Evolutionary conservation across 352 stramenopile species (phyloP).

Genomic region (Globisporangium carolinianum): DNA sequence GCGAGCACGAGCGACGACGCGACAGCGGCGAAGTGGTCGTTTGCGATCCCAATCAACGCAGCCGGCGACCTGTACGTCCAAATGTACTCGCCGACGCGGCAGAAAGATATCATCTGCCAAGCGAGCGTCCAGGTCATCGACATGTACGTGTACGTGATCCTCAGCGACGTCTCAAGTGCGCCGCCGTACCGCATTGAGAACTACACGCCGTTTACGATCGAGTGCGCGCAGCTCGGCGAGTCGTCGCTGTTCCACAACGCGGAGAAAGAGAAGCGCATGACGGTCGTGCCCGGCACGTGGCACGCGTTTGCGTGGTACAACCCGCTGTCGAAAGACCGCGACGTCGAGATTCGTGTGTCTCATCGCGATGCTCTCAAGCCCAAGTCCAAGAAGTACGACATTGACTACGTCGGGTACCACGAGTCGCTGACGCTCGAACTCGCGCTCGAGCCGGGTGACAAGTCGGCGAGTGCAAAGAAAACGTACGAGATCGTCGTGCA

Average conservation of each 20-base stretch:
- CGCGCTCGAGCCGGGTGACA: slow-evolving; percentile 28
- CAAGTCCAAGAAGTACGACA: slow-evolving; percentile 75
- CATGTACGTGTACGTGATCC: slow-evolving; percentile 84
- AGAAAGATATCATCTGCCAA: slow-evolving; percentile 76
- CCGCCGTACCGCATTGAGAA: slow-evolving; percentile 86
- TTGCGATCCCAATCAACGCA: slow-evolving; percentile 69
- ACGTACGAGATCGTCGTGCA: slow-evolving; percentile 61
- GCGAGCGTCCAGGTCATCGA: slow-evolving; percentile 84
- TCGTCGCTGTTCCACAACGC: slow-evolving; percentile 60
- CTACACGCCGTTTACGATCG: slow-evolving; percentile 78
- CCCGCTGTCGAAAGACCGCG: slow-evolving; percentile 75
- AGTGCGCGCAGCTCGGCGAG: slow-evolving; percentile 61
- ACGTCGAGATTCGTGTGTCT: slow-evolving; percentile 56
- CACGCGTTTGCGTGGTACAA: slow-evolving; percentile 83
- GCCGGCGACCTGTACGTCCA: slow-evolving; percentile 77
- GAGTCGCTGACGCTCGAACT: slow-evolving; percentile 57
- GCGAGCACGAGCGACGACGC: slow-evolving; percentile 23
- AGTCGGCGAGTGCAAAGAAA: slow-evolving; percentile 8
- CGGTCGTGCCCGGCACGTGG: slow-evolving; percentile 63
- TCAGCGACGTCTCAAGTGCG: slow-evolving; percentile 73
- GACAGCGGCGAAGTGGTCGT: slow-evolving; percentile 64
- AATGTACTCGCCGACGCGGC: slow-evolving; percentile 63
- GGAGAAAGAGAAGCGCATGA: slow-evolving; percentile 40
- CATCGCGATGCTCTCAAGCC: slow-evolving; percentile 44
- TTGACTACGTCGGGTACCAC: slow-evolving; percentile 76